A percentile compares a stretch with the other conserved stretches of the same genome.
Conservation (phyloP, 768 basidiomycete species). For the Termitomyces sp. region DNA sequence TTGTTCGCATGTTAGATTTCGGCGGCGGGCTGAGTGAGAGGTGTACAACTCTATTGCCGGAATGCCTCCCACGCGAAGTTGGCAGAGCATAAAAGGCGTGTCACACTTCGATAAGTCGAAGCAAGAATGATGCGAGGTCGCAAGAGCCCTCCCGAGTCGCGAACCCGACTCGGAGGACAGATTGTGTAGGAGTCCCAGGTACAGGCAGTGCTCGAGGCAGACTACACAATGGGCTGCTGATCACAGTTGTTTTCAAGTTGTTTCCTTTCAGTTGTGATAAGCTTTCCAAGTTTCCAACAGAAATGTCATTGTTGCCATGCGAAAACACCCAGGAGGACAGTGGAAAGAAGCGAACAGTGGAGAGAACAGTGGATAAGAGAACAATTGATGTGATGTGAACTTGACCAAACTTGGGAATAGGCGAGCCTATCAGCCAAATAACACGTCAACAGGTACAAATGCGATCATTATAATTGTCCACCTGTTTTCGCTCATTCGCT, state of each 20-base stretch:
- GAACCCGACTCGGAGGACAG: not conserved
- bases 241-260: no score
- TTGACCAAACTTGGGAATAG: not conserved
- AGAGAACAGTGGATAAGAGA: no score
- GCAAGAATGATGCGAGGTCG: not conserved
- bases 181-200: no score
- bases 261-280: no score
- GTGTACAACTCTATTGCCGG: no score
- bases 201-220: not conserved
- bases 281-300: no score
- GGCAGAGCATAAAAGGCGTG: not conserved
- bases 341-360: not conserved
- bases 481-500: slow-evolving; percentile 5
- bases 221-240: no score
- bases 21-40: no score
- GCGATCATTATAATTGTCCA: slow-evolving; percentile 6
- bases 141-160: not conserved
- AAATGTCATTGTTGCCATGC: not conserved
- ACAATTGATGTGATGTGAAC: no score
- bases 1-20: no score
- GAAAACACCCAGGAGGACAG: not conserved
- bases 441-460: slow-evolving; percentile 31
- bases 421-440: slow-evolving; percentile 21
- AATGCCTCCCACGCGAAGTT: not conserved
- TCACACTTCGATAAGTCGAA: not conserved